phyloP scores from a whole-genome alignment of 345 rosid species.

The Gossypium arboreum region DNA sequence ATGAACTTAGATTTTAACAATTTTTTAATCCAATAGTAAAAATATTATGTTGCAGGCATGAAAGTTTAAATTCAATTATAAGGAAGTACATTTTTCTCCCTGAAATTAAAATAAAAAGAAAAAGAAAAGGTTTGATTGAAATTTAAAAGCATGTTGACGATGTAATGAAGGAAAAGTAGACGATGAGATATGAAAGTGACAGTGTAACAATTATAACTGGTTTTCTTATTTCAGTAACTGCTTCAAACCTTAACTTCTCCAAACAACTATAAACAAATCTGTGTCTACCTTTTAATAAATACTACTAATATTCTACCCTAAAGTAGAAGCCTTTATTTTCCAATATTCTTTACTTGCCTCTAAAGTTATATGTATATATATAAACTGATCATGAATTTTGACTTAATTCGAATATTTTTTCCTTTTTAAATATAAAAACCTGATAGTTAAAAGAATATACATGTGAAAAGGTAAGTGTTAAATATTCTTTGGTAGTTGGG shows the following conservation, averaged over 20 bases:
- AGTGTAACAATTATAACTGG: background rate
- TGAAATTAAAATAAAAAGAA: no score
- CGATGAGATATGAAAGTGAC: background rate
- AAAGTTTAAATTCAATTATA: no score
- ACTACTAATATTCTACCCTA: background rate
- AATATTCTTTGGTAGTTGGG: constrained; percentile 2
- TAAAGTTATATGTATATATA: background rate
- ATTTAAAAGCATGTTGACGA: no score
- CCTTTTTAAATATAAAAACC: no score
- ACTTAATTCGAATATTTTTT: no score
- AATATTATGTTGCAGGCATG: no score
- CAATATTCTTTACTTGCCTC: background rate
- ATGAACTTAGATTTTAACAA: rapidly evolving
- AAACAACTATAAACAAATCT: background rate
- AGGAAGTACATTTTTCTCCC: no score
- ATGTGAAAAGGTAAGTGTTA: background rate
- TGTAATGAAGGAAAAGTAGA: no score
- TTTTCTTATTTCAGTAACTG: background rate
- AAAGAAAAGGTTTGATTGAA: no score
- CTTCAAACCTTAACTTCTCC: background rate
- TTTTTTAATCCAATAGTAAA: no score
- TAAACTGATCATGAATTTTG: no score
- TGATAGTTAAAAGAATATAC: background rate
- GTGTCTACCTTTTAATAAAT: background rate
- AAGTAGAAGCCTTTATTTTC: background rate